Base-by-base conservation (phyloP, 805 yeast species). In the Cyberlindnera euphorbiiphila region DNA sequence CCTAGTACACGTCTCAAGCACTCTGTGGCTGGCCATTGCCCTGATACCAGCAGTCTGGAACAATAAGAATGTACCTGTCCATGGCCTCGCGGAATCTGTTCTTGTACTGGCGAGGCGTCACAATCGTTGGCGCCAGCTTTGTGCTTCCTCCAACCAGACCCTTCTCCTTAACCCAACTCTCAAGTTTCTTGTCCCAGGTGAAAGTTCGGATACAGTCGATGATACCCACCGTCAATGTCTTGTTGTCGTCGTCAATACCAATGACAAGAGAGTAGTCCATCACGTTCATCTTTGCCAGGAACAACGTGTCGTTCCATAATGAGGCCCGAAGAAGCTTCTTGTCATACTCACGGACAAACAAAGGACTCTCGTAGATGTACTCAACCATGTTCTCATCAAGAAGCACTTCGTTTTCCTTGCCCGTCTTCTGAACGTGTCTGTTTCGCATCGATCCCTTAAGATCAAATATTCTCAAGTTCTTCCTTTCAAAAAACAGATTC, bases 311-410 rank as follows among this genome's bases (percentile, higher is more conserved):
- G 55, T 94, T 93, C 83, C 95, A 93, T 20, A 93, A 63, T 0
- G 96, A 89, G 0, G 96, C 91, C 32, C 96, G 66, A 33, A 93
- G 60, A 25, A 88, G 63, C 50, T 85, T 81, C 56, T 93, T 93
- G 56, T 88, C 91, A 51, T 88, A 89, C 52, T 91, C 97, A 41
- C 91, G 70, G 6, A 93, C 95, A 67, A 87, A 94, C 25, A 93
- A 73, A 0, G 99, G 99, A 17, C 94, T 82, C 58, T 93, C 98
- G 54, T 87, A 93, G 42, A 94, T 91, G 57, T 87, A 93, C 56
- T 93, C 98, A 43, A 93, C 94, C 98, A 93, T 93, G 56, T 93
- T 93, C 53, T 93, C 99, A 61, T 93, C 99, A 38, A 93, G 63
- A 18, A 93, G 64, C 1, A 93, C 99, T 60, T 93, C 98, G 54